phyloP scores from a whole-genome alignment of 768 basidiomycete species.

The Pleurotus citrinopileatus region DNA sequence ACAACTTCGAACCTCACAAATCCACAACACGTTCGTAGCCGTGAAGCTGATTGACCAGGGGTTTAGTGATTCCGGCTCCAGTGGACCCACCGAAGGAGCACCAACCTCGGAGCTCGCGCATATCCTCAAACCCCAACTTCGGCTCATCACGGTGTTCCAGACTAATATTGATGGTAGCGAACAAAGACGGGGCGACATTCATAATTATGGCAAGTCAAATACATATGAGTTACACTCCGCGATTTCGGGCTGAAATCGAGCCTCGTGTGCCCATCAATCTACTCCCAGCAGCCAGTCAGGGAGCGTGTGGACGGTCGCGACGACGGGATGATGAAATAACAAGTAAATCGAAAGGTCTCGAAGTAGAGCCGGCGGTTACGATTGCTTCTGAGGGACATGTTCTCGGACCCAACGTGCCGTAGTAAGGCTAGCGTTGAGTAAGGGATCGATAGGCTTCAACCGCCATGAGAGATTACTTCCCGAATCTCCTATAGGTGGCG shows the following conservation, averaged over 20 bases:
- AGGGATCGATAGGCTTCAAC: constrained; percentile 59
- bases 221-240: neutral
- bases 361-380: neutral
- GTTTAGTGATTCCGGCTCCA: no score
- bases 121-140: no score
- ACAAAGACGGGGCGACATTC: no score
- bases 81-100: no score
- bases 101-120: no score
- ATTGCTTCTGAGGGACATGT: constrained; percentile 40
- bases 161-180: no score
- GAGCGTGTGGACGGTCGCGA: no score
- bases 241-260: constrained; percentile 6
- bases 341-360: neutral
- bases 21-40: no score
- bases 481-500: constrained; percentile 34
- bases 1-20: neutral
- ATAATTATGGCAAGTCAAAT: neutral
- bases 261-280: neutral
- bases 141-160: no score
- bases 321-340: neutral
- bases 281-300: neutral
- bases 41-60: no score
- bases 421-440: constrained; percentile 65
- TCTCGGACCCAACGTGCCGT: constrained; percentile 68
- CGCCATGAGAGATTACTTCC: constrained; percentile 41